Base-by-base conservation (phyloP, 768 basidiomycete genomes). In the Tulasnella sp. region DNA sequence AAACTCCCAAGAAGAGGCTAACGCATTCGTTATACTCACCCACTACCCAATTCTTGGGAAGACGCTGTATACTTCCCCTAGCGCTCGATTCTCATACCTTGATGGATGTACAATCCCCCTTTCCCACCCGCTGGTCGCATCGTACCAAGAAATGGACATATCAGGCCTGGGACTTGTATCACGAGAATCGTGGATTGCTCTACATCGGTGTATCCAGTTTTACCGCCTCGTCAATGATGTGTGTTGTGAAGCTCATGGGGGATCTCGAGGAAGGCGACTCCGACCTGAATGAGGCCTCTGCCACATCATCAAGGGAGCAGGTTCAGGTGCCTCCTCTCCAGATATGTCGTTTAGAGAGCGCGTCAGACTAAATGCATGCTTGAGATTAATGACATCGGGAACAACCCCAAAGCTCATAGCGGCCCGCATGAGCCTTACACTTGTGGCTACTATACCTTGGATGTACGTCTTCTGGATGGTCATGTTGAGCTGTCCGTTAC, bases 351-450 rank as follows among this genome's bases (percentile, higher is more conserved):
- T 7, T 7, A 19, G 5, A 19, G 5, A 7, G 7, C 45, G 29
- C 21, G n/a, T 42, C 45, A 15, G n/a, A n/a, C 3, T n/a, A n/a
- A n/a, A n/a, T n/a, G n/a, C n/a, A n/a, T n/a, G n/a, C n/a, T n/a
- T n/a, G n/a, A n/a, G 12, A 43, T 12, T 12, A 19, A 43, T 19
- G 12, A 19, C 19, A 43, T 12, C 42, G 12, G 12, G 12, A n/a
- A n/a, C n/a, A n/a, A n/a, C n/a, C n/a, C n/a, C n/a, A n/a, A n/a
- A 59, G 57, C 46, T 59, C 29, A 59, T 59, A 15, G 48, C 46
- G 5, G 19, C 21, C 11, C 45, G 57, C 10, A 59, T 59, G 57
- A 4, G 25, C 12, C 30, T 59, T 5, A 59, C 57, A 15, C 49
- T 11, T 44, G 12, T 59, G n/a, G 4, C 15, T 7, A 30, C 46